A percentile compares a stretch with the other conserved stretches of the same genome.
Evolutionary conservation across 768 basidiomycete genomes (phyloP).

Genomic region (Lentinula sp.): DNA sequence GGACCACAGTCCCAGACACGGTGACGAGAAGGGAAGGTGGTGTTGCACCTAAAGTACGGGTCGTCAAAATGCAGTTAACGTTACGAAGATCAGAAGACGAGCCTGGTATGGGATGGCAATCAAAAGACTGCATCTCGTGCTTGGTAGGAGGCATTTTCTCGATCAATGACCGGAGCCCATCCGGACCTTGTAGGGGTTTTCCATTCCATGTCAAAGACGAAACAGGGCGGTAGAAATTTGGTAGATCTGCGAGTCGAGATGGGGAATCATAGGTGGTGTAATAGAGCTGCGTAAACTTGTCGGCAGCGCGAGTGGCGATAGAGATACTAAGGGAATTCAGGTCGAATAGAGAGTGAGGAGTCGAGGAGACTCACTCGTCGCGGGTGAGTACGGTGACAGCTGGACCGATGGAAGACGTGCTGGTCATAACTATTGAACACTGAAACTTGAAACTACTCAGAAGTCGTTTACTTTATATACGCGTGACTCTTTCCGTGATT

Average conservation of each 20-base stretch:
- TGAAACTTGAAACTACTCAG: neutral
- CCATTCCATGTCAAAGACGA: constrained; percentile 87
- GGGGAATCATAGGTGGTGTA: constrained; percentile 79
- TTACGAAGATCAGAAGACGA: constrained; percentile 9
- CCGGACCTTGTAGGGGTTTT: constrained; percentile 66
- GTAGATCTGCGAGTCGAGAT: constrained; percentile 69
- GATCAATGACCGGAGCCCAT: constrained; percentile 61
- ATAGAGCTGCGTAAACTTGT: constrained; percentile 77
- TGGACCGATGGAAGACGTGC: constrained; percentile 10
- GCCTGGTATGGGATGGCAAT: constrained; percentile 90
- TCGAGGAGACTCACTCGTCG: constrained; percentile 44
- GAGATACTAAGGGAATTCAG: constrained; percentile 52
- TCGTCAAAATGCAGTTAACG: neutral
- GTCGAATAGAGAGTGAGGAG: constrained; percentile 13
- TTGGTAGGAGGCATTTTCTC: constrained; percentile 72
- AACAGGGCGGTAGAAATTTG: constrained; percentile 72
- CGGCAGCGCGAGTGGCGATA: constrained; percentile 79
- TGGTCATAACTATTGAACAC: constrained; percentile 9
- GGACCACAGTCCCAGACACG: constrained; percentile 74
- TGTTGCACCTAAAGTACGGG: constrained; percentile 46
- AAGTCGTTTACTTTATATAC: neutral
- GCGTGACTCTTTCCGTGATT: neutral
- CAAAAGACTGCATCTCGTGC: constrained; percentile 83
- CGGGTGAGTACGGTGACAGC: constrained; percentile 35
- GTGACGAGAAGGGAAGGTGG: constrained; percentile 76